These are phyloP conservation scores for Paramecium biaurelia DNA, from an alignment of 73 alveolate species.

Conservation along the genomic window DNA sequence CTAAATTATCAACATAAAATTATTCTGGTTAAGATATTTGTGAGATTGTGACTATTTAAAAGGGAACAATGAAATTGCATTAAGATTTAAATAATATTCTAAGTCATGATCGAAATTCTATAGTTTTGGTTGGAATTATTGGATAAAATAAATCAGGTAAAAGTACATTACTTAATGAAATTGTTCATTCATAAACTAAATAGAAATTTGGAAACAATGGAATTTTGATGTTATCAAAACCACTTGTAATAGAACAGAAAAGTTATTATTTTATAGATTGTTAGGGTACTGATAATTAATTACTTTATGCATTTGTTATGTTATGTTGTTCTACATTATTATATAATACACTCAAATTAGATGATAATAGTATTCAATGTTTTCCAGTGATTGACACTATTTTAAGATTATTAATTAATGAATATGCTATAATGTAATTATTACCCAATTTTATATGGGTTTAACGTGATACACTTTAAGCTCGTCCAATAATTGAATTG, in stretches of 20 bases:
- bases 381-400: not conserved
- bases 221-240: not conserved
- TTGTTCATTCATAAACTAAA: not conserved
- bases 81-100: not conserved
- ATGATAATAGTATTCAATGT: not conserved
- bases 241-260: not conserved
- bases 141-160: conserved; percentile 2
- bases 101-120: not conserved
- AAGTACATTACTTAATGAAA: not conserved
- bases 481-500: not conserved
- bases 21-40: not conserved
- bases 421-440: not conserved
- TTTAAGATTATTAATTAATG: not conserved
- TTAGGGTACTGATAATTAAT: not conserved
- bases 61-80: not conserved
- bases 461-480: not conserved
- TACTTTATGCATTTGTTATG: not conserved
- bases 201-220: not conserved
- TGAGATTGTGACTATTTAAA: not conserved
- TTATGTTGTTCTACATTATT: not conserved
- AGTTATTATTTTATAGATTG: not conserved
- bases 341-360: not conserved
- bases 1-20: not conserved
- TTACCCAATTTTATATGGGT: not conserved
- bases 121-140: not conserved